Base-by-base conservation (phyloP, 1,139 yeast genomes). In the Lodderomyces margitis region DNA sequence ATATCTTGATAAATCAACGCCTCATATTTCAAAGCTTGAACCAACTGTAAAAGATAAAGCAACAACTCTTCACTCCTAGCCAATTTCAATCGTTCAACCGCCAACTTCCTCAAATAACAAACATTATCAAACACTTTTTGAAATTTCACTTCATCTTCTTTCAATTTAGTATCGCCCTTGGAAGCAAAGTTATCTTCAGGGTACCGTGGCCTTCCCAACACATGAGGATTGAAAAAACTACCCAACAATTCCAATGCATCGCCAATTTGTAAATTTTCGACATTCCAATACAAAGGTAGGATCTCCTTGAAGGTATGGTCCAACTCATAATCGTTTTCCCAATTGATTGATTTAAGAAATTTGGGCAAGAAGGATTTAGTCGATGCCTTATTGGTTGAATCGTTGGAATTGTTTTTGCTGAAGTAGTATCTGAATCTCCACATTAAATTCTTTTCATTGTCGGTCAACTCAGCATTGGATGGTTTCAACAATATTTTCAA, bases 341-440 rank as follows among this genome's bases (percentile, higher is more conserved):
- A 87, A 52, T 89, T 84, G 17, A 91, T 85, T 21, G 95, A 83
- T 56, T 89, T 88, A 46, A 92, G 73, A 49, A 92, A 83, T 60
- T 92, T 92, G 19, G 95, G 87, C 43, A 88, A 68, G 17, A 89
- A 89, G 43, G 80, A 81, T 38, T 59, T 62, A 10, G 53, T 45
- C 31, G 53, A 50, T n/a, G 47, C 46, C 35, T 52, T 52, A 10
- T 47, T 44, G 21, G 42, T 46, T 12, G 50, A 49, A 21, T 50
- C 62, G 20, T 55, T 57, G 2, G 62, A 47, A 45, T 66, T 57
- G 54, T 84, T 86, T 47, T 85, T 81, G 36, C 92, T 78, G 43
- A 91, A 74, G 59, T 83, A 91, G 64, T 87, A 92, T 41, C 98
- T 68, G 61, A 86, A 92, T 61, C 87, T 87, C 98, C 98, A 92